Evolutionary conservation across 768 basidiomycete species (phyloP), one percentile per base, ranked within the genome.

Genomic region (Termitomyces sp.): DNA sequence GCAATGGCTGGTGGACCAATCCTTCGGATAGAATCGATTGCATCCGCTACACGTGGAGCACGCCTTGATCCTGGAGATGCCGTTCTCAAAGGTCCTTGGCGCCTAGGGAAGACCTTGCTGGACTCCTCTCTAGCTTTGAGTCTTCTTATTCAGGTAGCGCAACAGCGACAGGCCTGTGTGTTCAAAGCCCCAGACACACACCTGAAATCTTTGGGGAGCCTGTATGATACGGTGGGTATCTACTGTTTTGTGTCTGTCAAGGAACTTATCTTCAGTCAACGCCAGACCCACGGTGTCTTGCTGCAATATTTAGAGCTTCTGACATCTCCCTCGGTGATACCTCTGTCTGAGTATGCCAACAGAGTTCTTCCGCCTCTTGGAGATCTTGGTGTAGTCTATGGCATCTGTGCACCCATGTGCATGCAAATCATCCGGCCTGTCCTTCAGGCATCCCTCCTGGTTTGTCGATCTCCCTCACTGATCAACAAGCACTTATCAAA

Each of bases 381-480:
- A 2, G 88, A 91, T 27, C 79, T 98, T 9, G 85, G 85, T 50
- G 76, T 80, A 49, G 76, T 78, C 36, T 98, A 89, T 69, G 90
- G 88, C 7, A 83, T 99, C 42, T 84, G 86, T 55, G 84, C 89
- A 35, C 83, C 90, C 12, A 86, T 97, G 53, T 92, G 94, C 50
- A 97, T 98, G 91, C 93, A 95, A 66, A 88, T 98, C 54, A 81
- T 92, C 36, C 84, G 97, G 15, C 94, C 96, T 13, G 85, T 89
- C 51, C 74, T 91, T 41, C 83, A 89, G 58, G 73, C 73, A 9
- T 71, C 77, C 27, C 71, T 91, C 43, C 70, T 89, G 62, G 88
- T 88, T 66, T 53, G 79, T 72, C 39, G n/a, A 25, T 25, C 27
- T 35, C 25, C 16, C 36, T 54, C 18, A 27, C 33, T 9, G 46